These are phyloP conservation scores for Sicyos edulis DNA, from an alignment of 306 rosid genomes.

Conservation along the genomic window DNA sequence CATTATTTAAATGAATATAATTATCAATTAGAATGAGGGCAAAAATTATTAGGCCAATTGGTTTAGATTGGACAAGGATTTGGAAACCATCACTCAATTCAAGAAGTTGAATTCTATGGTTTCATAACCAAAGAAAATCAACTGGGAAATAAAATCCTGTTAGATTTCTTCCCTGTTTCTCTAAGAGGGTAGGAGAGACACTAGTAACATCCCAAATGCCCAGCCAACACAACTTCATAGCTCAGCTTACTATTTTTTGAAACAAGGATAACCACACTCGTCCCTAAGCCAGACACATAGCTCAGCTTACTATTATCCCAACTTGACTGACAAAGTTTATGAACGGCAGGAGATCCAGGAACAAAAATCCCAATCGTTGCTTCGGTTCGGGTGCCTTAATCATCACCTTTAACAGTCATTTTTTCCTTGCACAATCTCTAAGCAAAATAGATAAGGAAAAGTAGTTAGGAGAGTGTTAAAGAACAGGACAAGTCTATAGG, in stretches of 20 bases:
- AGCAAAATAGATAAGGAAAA: not conserved
- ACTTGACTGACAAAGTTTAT: not conserved
- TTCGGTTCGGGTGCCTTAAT: not conserved
- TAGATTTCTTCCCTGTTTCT: not conserved
- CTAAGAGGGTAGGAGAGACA: not conserved
- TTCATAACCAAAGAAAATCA: too few relatives aligned
- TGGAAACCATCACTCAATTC: not conserved
- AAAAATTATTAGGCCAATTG: too few relatives aligned
- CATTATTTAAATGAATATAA: too few relatives aligned
- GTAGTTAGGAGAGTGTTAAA: not conserved
- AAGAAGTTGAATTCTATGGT: not conserved
- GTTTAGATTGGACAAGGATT: not conserved
- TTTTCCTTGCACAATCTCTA: not conserved
- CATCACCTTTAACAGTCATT: not conserved
- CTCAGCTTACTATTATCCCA: not conserved
- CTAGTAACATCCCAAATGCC: too few relatives aligned
- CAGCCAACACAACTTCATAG: not conserved
- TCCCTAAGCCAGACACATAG: too few relatives aligned
- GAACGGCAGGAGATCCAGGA: not conserved
- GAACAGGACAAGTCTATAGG: not conserved
- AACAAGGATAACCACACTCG: too few relatives aligned
- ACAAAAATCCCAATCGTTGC: not conserved
- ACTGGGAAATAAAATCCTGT: too few relatives aligned
- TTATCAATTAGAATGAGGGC: too few relatives aligned
- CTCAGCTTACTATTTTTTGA: too few relatives aligned